Evolutionary conservation across 148 eudicot species (phyloP).

Genomic region (Chenopodium suecicum): DNA sequence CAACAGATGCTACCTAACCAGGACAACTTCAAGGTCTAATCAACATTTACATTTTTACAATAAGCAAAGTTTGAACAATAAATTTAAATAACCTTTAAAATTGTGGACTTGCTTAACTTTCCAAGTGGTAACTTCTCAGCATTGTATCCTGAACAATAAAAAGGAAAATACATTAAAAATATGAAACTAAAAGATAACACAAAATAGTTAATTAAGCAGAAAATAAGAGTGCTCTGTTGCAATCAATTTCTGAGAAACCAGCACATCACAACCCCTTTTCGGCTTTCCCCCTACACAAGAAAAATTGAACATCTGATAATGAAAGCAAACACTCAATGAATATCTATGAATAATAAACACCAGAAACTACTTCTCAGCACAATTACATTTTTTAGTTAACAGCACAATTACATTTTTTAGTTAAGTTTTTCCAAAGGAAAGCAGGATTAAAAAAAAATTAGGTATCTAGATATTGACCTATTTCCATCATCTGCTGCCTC

Average conservation of each 20-base stretch:
- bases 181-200: neutral
- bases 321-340: neutral
- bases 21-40: neutral
- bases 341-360: neutral
- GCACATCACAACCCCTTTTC: neutral
- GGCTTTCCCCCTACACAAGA: neutral
- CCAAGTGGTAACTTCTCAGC: conserved; percentile 97
- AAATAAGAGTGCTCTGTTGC: neutral
- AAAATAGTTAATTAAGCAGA: neutral
- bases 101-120: conserved; percentile 89
- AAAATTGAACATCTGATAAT: neutral
- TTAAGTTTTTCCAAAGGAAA: neutral
- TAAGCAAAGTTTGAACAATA: neutral
- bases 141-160: conserved; percentile 67
- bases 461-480: conserved; percentile 45
- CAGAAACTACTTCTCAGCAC: neutral
- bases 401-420: too few species aligned
- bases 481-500: conserved; percentile 99
- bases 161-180: neutral
- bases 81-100: conserved; percentile 53
- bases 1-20: conserved; percentile 1
- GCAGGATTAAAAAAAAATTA: neutral
- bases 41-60: conserved; percentile 6
- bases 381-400: neutral
- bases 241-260: neutral